Evolutionary conservation across 2,329 filamentous ascomycete species (phyloP).

Genomic region (Aaosphaeria arxii): DNA sequence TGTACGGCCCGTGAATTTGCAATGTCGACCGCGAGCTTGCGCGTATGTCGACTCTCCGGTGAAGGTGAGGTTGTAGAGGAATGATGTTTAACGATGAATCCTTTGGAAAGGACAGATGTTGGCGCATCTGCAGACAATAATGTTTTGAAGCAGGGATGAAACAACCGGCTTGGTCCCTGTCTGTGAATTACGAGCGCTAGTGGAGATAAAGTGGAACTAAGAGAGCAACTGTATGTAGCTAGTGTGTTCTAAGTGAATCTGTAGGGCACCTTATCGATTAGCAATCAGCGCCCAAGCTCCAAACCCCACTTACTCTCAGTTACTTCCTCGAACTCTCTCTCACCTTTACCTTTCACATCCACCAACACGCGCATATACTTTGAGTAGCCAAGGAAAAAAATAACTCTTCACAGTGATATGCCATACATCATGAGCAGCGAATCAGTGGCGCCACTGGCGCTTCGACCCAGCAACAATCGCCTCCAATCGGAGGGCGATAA

Average conservation of each 20-base stretch:
- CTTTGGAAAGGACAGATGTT: conserved; percentile 29
- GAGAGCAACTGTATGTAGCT: conserved; percentile 5
- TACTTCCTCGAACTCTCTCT: too few relatives aligned
- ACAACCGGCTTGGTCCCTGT: conserved; percentile 19
- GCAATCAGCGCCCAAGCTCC: too few relatives aligned
- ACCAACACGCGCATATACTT: too few relatives aligned
- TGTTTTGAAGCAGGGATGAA: conserved; percentile 33
- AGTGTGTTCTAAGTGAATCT: conserved; percentile 11
- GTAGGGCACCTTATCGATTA: too few relatives aligned
- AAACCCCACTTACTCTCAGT: too few relatives aligned
- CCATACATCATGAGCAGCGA: conserved; percentile 20
- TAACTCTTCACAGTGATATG: conserved; percentile 8
- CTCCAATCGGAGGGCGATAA: conserved; percentile 1
- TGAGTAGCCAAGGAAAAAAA: too few relatives aligned
- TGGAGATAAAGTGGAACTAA: too few relatives aligned
- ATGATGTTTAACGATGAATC: not conserved
- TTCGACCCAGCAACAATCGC: conserved; percentile 17
- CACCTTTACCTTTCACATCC: too few relatives aligned
- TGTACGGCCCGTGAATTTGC: too few relatives aligned
- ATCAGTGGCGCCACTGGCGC: conserved; percentile 21
- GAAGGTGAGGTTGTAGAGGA: not conserved
- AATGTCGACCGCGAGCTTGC: too few relatives aligned
- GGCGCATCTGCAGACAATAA: conserved; percentile 12
- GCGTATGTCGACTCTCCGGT: too few relatives aligned
- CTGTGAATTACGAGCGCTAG: too few relatives aligned